Base-by-base conservation (phyloP, 2,329 filamentous ascomycete genomes). In the Didymella keratinophila region DNA sequence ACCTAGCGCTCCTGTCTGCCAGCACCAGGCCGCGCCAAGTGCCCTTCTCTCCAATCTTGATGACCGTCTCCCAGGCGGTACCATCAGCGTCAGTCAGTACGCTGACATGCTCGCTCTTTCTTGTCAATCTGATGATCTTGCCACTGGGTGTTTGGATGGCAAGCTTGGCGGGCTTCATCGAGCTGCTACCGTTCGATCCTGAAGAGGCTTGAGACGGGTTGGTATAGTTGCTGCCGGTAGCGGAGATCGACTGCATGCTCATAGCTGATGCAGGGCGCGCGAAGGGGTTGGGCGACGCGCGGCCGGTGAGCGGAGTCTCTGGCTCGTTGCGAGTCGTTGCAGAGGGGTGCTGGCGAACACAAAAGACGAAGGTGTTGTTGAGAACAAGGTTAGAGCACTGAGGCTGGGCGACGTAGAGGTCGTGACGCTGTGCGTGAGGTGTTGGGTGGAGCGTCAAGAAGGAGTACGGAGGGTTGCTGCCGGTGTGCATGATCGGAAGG, bases 351-450 rank as follows among this genome's bases (percentile, higher is more conserved):
- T 99, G 95, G 44, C 95, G 91, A 60, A 99, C 90, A 52, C 91
- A 91, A 76, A 99, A 99, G 27, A 99, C 94, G 73, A 97, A 99
- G 0, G 95, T 99, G 75, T 99, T 98, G 81, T 98, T 97, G 55
- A 96, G 83, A 1, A 92, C 93, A 27, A 99, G 82, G 25, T 89
- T 87, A 64, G 89, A 86, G 75, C 95, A 99, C 77, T 99, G 96
- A 1, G 96, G 95, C 73, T 98, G 95, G 43, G 93, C 91, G 63
- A 99, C 91, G 76, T 99, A 99, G 58, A 99, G 88, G 74, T 99
- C 95, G 76, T 99, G 93, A 41, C 94, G 87, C 73, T 97, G 93
- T n/a, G 95, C 95, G 76, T 99, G 95, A 9, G 95, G 95, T 2
- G 95, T 99, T 8, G 96, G 96, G 75, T 99, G 95, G 4, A 95